These are phyloP conservation scores for Mucor velutinosus DNA, from an alignment of 371 early-diverging fungal genomes.

Conservation along the genomic window DNA sequence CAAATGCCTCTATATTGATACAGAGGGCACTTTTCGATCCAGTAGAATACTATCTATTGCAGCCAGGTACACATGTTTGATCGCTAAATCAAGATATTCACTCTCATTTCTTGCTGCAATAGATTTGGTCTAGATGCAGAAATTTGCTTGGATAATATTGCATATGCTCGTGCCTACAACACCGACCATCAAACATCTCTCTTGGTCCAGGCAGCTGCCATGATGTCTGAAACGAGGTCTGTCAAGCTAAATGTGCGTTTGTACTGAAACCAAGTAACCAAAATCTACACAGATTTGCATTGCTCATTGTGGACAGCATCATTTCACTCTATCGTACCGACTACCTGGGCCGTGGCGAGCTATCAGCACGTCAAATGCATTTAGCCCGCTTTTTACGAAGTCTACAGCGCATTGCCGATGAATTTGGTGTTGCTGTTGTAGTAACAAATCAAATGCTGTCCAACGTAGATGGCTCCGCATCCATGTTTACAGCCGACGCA, in stretches of 20 bases:
- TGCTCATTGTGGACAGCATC: conserved; percentile 97
- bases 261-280: background rate
- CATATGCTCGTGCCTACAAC: conserved; percentile 97
- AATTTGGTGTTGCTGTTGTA: conserved; percentile 68
- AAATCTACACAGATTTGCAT: conserved; percentile 59
- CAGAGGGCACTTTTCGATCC: conserved; percentile 99
- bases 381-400: conserved; percentile 92
- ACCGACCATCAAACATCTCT: conserved; percentile 97
- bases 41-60: conserved; percentile 91
- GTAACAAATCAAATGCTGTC: conserved; percentile 99
- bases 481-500: conserved; percentile 92
- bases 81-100: background rate
- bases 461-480: conserved; percentile 90
- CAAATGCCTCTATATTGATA: conserved; percentile 98
- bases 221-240: conserved; percentile 91
- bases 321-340: conserved; percentile 98
- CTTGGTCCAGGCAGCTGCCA: conserved; percentile 91
- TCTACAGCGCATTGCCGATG: conserved; percentile 94
- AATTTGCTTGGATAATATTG: conserved; percentile 95
- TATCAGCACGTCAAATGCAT: conserved; percentile 97
- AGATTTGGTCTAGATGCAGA: conserved; percentile 83
- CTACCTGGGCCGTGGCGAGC: conserved; percentile 97
- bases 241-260: background rate
- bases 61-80: conserved; percentile 56
- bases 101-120: background rate